Evolutionary conservation across 345 rosid genomes (phyloP).

Genomic region (Salix caprea): DNA sequence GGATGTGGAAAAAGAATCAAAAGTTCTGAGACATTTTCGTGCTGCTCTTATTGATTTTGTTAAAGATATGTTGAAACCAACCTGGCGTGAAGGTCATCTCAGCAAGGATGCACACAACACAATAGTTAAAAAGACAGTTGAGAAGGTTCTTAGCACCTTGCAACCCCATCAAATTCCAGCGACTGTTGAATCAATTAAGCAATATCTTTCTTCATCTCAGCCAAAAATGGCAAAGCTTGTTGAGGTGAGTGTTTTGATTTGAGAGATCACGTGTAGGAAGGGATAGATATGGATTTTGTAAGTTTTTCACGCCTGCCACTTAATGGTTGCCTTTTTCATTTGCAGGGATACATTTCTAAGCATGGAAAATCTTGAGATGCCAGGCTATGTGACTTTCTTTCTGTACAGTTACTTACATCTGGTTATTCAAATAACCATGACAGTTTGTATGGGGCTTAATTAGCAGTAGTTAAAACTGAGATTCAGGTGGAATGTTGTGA

Average conservation of each 20-base stretch:
- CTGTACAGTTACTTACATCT: conserved; percentile 29
- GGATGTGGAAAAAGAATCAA: conserved; percentile 44
- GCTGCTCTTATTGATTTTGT: conserved; percentile 56
- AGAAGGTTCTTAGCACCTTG: conserved; percentile 61
- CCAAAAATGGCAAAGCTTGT: conserved; percentile 70
- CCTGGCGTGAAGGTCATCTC: conserved; percentile 80
- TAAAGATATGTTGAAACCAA: conserved; percentile 71
- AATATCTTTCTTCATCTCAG: conserved; percentile 52
- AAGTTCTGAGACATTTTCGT: conserved; percentile 53
- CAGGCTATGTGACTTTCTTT: conserved; percentile 14
- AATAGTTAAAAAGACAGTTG: conserved; percentile 67
- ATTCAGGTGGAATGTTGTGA: conserved; percentile 17
- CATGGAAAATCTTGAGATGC: conserved; percentile 57
- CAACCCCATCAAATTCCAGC: conserved; percentile 60
- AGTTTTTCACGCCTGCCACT: conserved; percentile 16
- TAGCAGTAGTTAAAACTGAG: conserved; percentile 15
- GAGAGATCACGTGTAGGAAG: not conserved
- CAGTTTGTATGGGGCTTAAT: conserved; percentile 16
- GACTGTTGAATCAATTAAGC: conserved; percentile 42
- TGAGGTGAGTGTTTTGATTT: conserved; percentile 52
- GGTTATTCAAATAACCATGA: conserved; percentile 1
- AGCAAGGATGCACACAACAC: conserved; percentile 76
- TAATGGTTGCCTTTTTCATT: conserved; percentile 24
- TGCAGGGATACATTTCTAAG: conserved; percentile 76
- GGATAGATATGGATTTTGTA: conserved; percentile 4